Evolutionary conservation across 805 yeast species (phyloP).

Genomic region (Candida sanyiensis): DNA sequence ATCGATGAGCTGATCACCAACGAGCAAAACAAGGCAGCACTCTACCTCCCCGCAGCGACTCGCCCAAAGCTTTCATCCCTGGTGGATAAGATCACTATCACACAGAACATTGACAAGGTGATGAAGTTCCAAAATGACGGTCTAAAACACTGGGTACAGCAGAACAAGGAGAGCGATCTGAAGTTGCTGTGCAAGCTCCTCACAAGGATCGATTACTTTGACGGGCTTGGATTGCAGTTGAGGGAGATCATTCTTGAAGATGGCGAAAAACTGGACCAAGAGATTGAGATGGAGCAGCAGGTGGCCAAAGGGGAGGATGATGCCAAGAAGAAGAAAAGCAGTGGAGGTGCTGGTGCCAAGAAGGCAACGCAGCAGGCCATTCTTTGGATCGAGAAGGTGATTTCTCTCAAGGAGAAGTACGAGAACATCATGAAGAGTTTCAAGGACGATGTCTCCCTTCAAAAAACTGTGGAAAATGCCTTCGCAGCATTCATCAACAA

Average conservation of each 20-base stretch:
- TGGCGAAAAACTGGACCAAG: conserved; percentile 32
- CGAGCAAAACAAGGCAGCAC: conserved; percentile 52
- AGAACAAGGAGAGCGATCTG: conserved; percentile 40
- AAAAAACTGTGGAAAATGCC: conserved; percentile 52
- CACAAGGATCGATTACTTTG: conserved; percentile 49
- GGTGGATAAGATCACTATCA: conserved; percentile 54
- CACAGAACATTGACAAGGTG: conserved; percentile 50
- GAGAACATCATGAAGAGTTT: conserved; percentile 42
- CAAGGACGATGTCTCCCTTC: conserved; percentile 41
- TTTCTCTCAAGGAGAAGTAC: conserved; percentile 47
- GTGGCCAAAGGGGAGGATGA: conserved; percentile 21
- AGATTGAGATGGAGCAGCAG: conserved; percentile 18
- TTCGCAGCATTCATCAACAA: conserved; percentile 56
- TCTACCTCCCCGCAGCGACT: conserved; percentile 51
- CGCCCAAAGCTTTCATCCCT: conserved; percentile 47
- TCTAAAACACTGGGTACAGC: conserved; percentile 48
- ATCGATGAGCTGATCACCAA: conserved; percentile 49
- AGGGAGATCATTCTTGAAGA: conserved; percentile 39
- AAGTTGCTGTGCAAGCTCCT: conserved; percentile 43
- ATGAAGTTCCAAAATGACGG: conserved; percentile 51
- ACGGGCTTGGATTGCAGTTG: conserved; percentile 43
- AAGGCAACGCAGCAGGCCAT: conserved; percentile 44
- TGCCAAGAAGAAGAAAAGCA: conserved; percentile 9
- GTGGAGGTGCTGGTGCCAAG: conserved; percentile 18
- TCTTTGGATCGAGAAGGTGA: conserved; percentile 58